Base-by-base conservation (phyloP, 352 stramenopile genomes). In the Phytopythium chamaehyphon region DNA sequence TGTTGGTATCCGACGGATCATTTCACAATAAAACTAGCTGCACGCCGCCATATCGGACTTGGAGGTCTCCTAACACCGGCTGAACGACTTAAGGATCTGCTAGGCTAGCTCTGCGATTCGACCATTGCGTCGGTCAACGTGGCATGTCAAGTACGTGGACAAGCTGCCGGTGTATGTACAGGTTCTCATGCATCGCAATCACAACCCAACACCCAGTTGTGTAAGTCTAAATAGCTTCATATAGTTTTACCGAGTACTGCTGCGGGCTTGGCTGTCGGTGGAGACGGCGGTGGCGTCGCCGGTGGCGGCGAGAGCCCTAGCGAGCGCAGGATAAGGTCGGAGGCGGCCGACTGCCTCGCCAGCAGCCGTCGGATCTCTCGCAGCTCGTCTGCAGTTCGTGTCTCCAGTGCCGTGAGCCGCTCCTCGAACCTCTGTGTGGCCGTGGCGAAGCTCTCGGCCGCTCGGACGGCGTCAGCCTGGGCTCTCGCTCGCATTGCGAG, bases 401-500 rank as follows among this genome's bases (percentile, higher is more conserved):
- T 59, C 45, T 88, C 77, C 12, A 88, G 64, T 1, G 40, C 54
- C 18, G 83, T 56, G 5, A 90, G 51, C 24, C 80, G 62, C 47
- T 84, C 68, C 51, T 85, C 74, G 42, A 90, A 88, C 1, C 61
- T 50, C 37, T 86, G 60, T 5, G 83, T 71, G 14, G 80, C 69
- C 0, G 51, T 48, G 15, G 76, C 66, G 57, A 88, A 90, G 35
- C 57, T 73, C 45, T 85, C 72, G 1, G 79, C 79, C 16, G 86
- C 64, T 0, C 67, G 66, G 14, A 69, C 51, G 5, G 79, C 79
- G 14, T 88, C 73, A 23, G 73, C 55, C n/a, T 87, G 73, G 0
- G 65, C 73, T 18, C 62, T 64, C 21, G 82, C 75, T 11, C 81
- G 75, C 12, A 66, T 43, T 42, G 76, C 73, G 15, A 91, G 56